Evolutionary conservation across 2,329 filamentous ascomycete species (phyloP).

Genomic region (Drechslerella coelobrocha): DNA sequence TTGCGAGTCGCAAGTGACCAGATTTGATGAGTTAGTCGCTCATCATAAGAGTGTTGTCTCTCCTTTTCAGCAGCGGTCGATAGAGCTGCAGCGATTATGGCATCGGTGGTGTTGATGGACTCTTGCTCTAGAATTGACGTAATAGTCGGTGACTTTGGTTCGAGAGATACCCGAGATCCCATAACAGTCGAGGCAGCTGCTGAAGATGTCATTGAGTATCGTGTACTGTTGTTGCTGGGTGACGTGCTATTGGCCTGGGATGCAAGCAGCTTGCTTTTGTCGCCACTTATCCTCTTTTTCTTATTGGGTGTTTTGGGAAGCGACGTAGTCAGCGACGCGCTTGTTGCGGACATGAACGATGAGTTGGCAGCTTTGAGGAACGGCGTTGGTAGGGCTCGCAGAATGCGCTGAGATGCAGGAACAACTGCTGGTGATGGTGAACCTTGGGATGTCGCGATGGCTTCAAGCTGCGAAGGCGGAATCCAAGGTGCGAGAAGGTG

Average conservation of each 20-base stretch:
- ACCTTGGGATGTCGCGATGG: conserved; percentile 71
- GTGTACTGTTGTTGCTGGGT: conserved; percentile 57
- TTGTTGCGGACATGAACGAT: conserved; percentile 91
- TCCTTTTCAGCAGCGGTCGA: conserved; percentile 73
- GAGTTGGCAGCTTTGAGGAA: conserved; percentile 94
- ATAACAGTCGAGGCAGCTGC: conserved; percentile 31
- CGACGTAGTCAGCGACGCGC: conserved; percentile 80
- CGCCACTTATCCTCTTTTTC: conserved; percentile 58
- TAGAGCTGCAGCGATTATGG: conserved; percentile 64
- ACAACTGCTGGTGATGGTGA: conserved; percentile 60
- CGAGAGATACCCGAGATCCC: conserved; percentile 43
- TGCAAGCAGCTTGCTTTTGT: conserved; percentile 66
- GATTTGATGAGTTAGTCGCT: conserved; percentile 85
- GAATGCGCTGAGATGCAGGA: conserved; percentile 87
- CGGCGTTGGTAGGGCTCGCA: conserved; percentile 86
- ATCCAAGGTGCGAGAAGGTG: conserved; percentile 97
- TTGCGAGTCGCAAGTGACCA: conserved; percentile 91
- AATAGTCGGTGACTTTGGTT: conserved; percentile 53
- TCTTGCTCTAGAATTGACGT: conserved; percentile 54
- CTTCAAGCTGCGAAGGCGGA: conserved; percentile 88
- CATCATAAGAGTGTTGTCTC: conserved; percentile 78
- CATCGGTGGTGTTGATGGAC: conserved; percentile 52
- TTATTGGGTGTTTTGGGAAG: conserved; percentile 68
- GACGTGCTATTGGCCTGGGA: conserved; percentile 58
- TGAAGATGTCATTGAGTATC: conserved; percentile 54